A percentile compares a stretch with the other conserved stretches of the same genome.
Evolutionary conservation across 2,329 filamentous ascomycete species (phyloP).

Genomic region (Penicillium sp.): DNA sequence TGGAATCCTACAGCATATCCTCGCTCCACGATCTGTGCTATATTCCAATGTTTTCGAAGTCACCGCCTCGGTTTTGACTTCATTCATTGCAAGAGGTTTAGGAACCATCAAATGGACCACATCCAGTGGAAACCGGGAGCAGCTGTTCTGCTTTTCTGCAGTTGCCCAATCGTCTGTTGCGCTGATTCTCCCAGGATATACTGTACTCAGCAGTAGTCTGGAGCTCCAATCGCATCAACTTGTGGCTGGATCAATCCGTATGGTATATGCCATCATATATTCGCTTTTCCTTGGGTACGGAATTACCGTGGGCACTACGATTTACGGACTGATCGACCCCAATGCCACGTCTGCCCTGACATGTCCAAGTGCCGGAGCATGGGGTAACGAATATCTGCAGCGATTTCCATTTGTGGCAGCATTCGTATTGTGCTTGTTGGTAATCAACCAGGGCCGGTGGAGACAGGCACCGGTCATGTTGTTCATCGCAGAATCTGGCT

Average conservation of each 20-base stretch:
- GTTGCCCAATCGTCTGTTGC: slow-evolving; percentile 73
- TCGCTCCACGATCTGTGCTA: slow-evolving; percentile 75
- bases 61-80: slow-evolving; percentile 65
- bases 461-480: slow-evolving; percentile 79
- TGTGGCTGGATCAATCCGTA: slow-evolving; percentile 71
- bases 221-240: slow-evolving; percentile 71
- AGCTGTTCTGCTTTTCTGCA: slow-evolving; percentile 70
- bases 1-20: slow-evolving; percentile 72
- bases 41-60: slow-evolving; percentile 68
- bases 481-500: slow-evolving; percentile 71
- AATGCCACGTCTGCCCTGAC: slow-evolving; percentile 53
- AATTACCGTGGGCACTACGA: slow-evolving; percentile 65
- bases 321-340: slow-evolving; percentile 64
- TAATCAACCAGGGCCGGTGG: slow-evolving; percentile 83
- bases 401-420: slow-evolving; percentile 73
- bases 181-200: slow-evolving; percentile 70
- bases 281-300: slow-evolving; percentile 72
- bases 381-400: slow-evolving; percentile 44
- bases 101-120: slow-evolving; percentile 56
- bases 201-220: slow-evolving; percentile 62
- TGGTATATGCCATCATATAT: slow-evolving; percentile 75
- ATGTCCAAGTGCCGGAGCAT: slow-evolving; percentile 55
- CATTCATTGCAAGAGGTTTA: slow-evolving; percentile 68
- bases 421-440: slow-evolving; percentile 75
- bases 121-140: slow-evolving; percentile 38